These are phyloP conservation scores for Lactarius deliciosus DNA, from an alignment of 768 basidiomycete species.

Conservation along the genomic window DNA sequence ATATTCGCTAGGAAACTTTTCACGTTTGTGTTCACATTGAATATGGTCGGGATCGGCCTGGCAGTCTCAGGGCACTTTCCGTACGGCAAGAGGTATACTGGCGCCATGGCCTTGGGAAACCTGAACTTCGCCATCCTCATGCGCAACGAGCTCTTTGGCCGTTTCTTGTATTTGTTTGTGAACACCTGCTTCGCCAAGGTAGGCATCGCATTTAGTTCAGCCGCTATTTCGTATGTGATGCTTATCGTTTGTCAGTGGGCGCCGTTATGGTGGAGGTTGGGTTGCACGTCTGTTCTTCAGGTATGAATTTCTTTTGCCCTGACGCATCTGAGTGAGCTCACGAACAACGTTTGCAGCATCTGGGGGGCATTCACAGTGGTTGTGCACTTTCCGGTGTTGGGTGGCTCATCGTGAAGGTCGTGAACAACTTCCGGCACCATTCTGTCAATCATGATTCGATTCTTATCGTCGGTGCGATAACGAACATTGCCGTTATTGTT, in stretches of 20 bases:
- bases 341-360: slow-evolving; percentile 36
- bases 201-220: slow-evolving; percentile 16
- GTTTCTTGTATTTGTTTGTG: slow-evolving; percentile 66
- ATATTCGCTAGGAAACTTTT: slow-evolving; percentile 64
- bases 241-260: slow-evolving; percentile 52
- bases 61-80: slow-evolving; percentile 64
- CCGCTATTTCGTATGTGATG: slow-evolving; percentile 6
- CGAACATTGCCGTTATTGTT: slow-evolving; percentile 41
- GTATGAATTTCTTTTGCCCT: slow-evolving; percentile 35
- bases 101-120: slow-evolving; percentile 75
- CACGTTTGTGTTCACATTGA: slow-evolving; percentile 56
- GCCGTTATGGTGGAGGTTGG: slow-evolving; percentile 68
- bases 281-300: slow-evolving; percentile 72
- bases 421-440: slow-evolving; percentile 41
- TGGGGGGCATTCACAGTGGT: slow-evolving; percentile 47
- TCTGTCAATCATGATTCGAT: slow-evolving; percentile 39
- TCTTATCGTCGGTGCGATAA: slow-evolving; percentile 41
- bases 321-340: neutral
- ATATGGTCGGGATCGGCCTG: slow-evolving; percentile 57
- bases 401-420: slow-evolving; percentile 42
- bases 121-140: slow-evolving; percentile 69
- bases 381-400: slow-evolving; percentile 41
- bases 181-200: slow-evolving; percentile 81
- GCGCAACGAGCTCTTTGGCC: slow-evolving; percentile 81
- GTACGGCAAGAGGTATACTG: slow-evolving; percentile 64